These are phyloP conservation scores for Talaromyces borbonicus DNA, from an alignment of 495 filamentous ascomycete species.

Conservation along the genomic window DNA sequence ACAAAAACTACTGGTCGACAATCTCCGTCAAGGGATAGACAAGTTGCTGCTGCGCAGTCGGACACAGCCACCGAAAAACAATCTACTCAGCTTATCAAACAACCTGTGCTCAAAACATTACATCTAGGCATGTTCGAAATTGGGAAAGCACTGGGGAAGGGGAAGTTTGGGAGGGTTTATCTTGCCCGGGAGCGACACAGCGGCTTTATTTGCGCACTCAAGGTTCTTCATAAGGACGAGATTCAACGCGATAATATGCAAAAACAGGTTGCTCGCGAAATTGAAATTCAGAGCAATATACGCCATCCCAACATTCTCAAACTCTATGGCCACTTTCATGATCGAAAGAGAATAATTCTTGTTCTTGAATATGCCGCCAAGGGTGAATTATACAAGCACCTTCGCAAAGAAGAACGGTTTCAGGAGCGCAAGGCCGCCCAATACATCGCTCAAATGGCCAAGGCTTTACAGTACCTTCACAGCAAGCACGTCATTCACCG, in stretches of 20 bases:
- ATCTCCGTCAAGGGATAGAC: conserved; percentile 32
- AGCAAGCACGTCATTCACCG: conserved; percentile 98
- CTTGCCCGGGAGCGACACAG: conserved; percentile 80
- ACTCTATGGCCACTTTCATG: conserved; percentile 94
- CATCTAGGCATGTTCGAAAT: conserved; percentile 99
- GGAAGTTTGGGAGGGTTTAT: conserved; percentile 95
- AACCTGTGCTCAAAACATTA: conserved; percentile 61
- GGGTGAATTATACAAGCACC: conserved; percentile 96
- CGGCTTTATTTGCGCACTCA: conserved; percentile 91
- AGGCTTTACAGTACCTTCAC: conserved; percentile 82
- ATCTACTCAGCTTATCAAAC: conserved; percentile 45
- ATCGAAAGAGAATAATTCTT: conserved; percentile 91
- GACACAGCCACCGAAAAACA: conserved; percentile 38
- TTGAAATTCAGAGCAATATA: conserved; percentile 94
- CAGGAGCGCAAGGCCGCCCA: conserved; percentile 92
- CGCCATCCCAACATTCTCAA: conserved; percentile 92
- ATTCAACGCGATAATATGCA: conserved; percentile 85
- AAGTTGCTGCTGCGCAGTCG: conserved; percentile 24
- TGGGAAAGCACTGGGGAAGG: conserved; percentile 91
- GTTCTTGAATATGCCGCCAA: conserved; percentile 90
- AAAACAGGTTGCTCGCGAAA: conserved; percentile 93
- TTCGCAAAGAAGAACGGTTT: conserved; percentile 77
- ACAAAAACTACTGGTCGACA: too few species aligned
- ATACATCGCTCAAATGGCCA: conserved; percentile 98
- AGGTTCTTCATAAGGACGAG: conserved; percentile 92